Percentiles rank a stretch among this genome's conserved stretches.
These are phyloP conservation scores for Tephrocybe sp. DNA, from an alignment of 768 basidiomycete genomes.

Conservation along the genomic window DNA sequence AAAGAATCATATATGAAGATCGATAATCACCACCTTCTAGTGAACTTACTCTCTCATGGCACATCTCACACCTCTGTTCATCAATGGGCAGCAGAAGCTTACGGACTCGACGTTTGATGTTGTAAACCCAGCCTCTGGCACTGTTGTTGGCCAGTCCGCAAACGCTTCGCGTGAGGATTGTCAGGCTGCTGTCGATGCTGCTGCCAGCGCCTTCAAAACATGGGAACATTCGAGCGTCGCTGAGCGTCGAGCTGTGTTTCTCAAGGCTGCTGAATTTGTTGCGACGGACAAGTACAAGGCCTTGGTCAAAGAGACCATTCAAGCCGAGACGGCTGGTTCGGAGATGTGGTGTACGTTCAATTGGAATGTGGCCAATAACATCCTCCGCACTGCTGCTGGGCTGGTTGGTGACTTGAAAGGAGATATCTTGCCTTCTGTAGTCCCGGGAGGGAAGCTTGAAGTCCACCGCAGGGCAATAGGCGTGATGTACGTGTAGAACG, in stretches of 20 bases:
- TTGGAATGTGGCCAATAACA: slow-evolving; percentile 18
- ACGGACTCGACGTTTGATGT: slow-evolving; percentile 46
- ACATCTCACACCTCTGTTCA: slow-evolving; percentile 36
- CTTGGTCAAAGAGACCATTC: slow-evolving; percentile 29
- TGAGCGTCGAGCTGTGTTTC: slow-evolving; percentile 42
- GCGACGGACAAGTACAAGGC: slow-evolving; percentile 39
- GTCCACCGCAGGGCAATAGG: slow-evolving; percentile 49
- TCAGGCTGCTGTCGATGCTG: slow-evolving; percentile 43
- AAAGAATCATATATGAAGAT: too few species aligned
- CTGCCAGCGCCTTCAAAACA: slow-evolving; percentile 42
- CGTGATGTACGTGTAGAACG: slow-evolving; percentile 41
- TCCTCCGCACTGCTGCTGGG: slow-evolving; percentile 33
- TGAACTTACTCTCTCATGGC: slow-evolving; percentile 16
- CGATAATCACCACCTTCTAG: neutral
- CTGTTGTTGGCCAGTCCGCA: slow-evolving; percentile 43
- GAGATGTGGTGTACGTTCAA: slow-evolving; percentile 28
- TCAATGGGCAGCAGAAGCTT: slow-evolving; percentile 37
- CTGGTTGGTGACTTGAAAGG: slow-evolving; percentile 40
- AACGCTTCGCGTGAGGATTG: slow-evolving; percentile 48
- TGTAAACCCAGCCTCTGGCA: slow-evolving; percentile 38
- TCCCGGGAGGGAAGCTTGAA: slow-evolving; percentile 46
- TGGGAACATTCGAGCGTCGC: slow-evolving; percentile 43
- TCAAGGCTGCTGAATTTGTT: slow-evolving; percentile 49
- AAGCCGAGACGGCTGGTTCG: slow-evolving; percentile 41
- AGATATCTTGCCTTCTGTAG: slow-evolving; percentile 39